phyloP scores from a whole-genome alignment of 495 filamentous ascomycete species.

The Lophiostoma macrostomum region DNA sequence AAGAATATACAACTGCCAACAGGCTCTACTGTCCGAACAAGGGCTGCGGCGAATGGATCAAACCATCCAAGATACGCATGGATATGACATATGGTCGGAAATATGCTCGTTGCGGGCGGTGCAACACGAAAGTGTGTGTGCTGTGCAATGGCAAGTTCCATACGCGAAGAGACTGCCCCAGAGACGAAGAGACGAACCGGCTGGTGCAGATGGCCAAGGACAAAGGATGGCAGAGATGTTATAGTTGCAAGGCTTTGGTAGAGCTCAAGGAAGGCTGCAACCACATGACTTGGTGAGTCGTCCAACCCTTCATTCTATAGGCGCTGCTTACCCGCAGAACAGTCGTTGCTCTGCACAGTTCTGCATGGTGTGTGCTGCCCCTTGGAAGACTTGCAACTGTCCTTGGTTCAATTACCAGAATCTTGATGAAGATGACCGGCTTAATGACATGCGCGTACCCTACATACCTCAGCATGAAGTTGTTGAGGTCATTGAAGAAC shows the following conservation, averaged over 20 bases:
- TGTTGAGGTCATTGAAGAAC: constrained; percentile 31
- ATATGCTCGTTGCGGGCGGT: constrained; percentile 62
- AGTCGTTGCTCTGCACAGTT: constrained; percentile 77
- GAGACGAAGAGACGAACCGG: constrained; percentile 63
- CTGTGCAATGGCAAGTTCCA: constrained; percentile 74
- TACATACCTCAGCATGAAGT: constrained; percentile 30
- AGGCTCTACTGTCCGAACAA: constrained; percentile 69
- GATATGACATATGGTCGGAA: constrained; percentile 49
- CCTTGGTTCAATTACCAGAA: constrained; percentile 71
- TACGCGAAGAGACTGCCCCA: constrained; percentile 61
- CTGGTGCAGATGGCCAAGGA: constrained; percentile 66
- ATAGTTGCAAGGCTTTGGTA: constrained; percentile 70
- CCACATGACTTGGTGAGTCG: constrained; percentile 74
- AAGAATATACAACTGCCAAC: constrained; percentile 69
- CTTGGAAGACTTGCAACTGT: constrained; percentile 81
- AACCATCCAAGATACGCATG: constrained; percentile 59
- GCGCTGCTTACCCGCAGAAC: constrained; percentile 8
- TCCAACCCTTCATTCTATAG: constrained; percentile 3
- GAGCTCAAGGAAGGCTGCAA: constrained; percentile 79
- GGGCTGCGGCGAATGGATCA: constrained; percentile 73
- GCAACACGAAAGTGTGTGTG: constrained; percentile 70
- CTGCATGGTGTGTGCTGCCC: constrained; percentile 73
- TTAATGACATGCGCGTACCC: constrained; percentile 58
- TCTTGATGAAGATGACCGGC: constrained; percentile 52
- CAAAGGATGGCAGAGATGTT: constrained; percentile 74